These are phyloP conservation scores for Pseudogymnoascus sp. DNA, from an alignment of 2,329 filamentous ascomycete species.

Conservation along the genomic window DNA sequence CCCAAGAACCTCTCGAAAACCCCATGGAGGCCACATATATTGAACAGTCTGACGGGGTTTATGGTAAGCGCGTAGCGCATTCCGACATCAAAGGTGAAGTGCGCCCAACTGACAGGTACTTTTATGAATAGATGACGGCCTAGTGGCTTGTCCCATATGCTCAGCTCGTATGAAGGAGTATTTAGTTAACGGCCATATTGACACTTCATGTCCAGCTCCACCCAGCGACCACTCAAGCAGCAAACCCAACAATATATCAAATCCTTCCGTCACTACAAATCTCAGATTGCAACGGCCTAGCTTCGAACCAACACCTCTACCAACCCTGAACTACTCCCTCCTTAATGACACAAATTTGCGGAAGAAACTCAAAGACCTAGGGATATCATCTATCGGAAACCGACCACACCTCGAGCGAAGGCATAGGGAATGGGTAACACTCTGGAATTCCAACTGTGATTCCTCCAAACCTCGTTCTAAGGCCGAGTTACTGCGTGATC, in stretches of 20 bases:
- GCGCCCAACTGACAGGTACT: not conserved
- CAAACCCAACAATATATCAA: conserved; percentile 12
- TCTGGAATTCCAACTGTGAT: conserved; percentile 97
- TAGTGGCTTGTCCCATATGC: conserved; percentile 81
- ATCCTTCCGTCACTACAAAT: not conserved
- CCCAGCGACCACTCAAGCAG: conserved; percentile 15
- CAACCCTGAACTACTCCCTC: conserved; percentile 77
- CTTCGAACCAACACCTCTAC: conserved; percentile 49
- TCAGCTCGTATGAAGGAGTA: conserved; percentile 67
- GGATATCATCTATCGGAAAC: conserved; percentile 62
- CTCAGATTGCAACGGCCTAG: not conserved
- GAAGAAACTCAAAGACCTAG: conserved; percentile 74
- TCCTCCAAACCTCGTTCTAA: conserved; percentile 63
- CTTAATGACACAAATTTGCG: conserved; percentile 70
- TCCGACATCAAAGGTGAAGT: not conserved
- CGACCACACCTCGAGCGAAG: conserved; percentile 65
- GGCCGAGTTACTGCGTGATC: conserved; percentile 62
- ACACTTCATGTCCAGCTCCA: conserved; percentile 28
- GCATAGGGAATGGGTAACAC: conserved; percentile 86
- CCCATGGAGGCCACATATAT: not conserved
- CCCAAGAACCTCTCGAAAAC: not conserved
- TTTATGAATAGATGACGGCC: conserved; percentile 35
- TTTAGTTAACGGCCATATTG: conserved; percentile 72
- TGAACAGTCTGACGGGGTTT: not conserved
- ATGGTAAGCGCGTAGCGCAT: not conserved